Percentiles rank a stretch among this genome's conserved stretches.
Conservation (phyloP, 306 rosid species). For the Prunus mira region DNA sequence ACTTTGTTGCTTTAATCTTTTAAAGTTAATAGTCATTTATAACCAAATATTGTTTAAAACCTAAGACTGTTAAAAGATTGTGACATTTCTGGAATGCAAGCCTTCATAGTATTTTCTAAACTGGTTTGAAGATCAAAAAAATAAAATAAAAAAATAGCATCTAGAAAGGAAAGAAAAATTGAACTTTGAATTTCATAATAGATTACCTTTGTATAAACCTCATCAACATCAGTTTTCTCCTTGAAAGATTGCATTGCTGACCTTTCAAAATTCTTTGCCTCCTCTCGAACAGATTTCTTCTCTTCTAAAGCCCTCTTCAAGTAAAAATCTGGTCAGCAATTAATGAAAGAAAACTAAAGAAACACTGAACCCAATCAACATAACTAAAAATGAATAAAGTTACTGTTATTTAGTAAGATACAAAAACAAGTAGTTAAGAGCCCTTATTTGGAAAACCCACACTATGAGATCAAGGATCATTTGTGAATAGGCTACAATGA, state of each 20-base stretch:
- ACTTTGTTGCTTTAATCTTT: background rate
- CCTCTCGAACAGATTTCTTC: slow-evolving; percentile 67
- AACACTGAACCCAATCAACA: background rate
- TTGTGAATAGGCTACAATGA: background rate
- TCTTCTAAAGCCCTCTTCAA: slow-evolving; percentile 84
- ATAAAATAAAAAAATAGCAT: background rate
- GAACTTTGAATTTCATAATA: background rate
- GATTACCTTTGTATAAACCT: slow-evolving; percentile 74
- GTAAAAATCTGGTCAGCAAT: background rate
- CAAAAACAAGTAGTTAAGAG: background rate
- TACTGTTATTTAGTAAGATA: background rate
- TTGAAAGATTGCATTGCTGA: slow-evolving; percentile 69
- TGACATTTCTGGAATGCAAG: background rate
- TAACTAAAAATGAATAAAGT: background rate
- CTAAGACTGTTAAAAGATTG: background rate
- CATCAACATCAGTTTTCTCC: slow-evolving; percentile 59
- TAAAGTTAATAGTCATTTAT: background rate
- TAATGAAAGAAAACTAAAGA: slow-evolving; percentile 12
- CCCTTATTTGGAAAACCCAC: background rate
- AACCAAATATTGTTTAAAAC: background rate
- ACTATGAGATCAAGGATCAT: background rate
- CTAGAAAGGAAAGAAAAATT: background rate
- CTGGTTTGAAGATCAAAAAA: background rate
- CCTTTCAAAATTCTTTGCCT: slow-evolving; percentile 67
- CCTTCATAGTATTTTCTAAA: background rate